These are phyloP conservation scores for Malus hybrid DNA, from an alignment of 331 rosid genomes.

Conservation along the genomic window DNA sequence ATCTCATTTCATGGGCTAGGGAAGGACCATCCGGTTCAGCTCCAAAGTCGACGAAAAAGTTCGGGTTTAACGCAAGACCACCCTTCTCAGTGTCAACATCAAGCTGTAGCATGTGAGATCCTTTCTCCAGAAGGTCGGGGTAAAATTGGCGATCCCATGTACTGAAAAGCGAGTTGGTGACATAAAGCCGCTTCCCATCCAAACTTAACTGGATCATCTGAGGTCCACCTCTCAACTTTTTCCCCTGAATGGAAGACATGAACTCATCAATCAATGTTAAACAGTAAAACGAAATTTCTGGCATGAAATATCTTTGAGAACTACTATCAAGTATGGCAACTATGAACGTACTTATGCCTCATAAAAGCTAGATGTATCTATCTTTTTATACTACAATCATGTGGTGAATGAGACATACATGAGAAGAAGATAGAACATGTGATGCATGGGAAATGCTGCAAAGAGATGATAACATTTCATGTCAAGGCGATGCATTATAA, in stretches of 20 bases:
- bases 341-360: not conserved
- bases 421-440: not conserved
- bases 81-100: conserved; percentile 75
- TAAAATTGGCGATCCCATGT: conserved; percentile 83
- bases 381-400: not conserved
- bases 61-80: conserved; percentile 59
- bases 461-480: not conserved
- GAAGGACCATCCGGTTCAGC: conserved; percentile 89
- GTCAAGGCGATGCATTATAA: not conserved
- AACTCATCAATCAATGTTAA: not conserved
- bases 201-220: conserved; percentile 90
- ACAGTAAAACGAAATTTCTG: too few species aligned
- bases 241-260: conserved; percentile 35
- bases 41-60: conserved; percentile 86
- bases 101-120: conserved; percentile 81
- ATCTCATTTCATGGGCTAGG: conserved; percentile 97
- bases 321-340: too few species aligned
- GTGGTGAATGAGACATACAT: not conserved
- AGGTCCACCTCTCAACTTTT: conserved; percentile 77
- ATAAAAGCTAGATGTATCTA: not conserved
- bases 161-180: conserved; percentile 81
- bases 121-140: conserved; percentile 64
- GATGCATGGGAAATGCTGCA: too few species aligned
- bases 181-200: conserved; percentile 84
- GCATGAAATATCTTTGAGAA: too few species aligned